A percentile compares a stretch with the other conserved stretches of the same genome.
phyloP scores from a whole-genome alignment of 805 yeast genomes.

The Isabelozyma pseudorhagii region DNA sequence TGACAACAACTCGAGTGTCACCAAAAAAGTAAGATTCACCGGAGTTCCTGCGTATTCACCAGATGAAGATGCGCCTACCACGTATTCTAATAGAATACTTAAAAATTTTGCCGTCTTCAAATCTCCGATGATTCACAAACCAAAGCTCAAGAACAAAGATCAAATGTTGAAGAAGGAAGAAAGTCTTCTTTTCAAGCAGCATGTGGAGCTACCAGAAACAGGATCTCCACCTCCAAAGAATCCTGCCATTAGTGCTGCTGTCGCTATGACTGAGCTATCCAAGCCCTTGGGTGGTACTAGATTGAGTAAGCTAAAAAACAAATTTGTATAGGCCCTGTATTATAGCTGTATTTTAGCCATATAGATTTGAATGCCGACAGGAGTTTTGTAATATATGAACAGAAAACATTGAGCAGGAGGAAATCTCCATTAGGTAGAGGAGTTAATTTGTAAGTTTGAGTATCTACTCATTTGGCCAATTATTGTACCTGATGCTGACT shows the following conservation, averaged over 20 bases:
- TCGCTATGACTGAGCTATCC: not conserved
- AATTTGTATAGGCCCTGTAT: constrained; percentile 8
- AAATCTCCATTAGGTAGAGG: too few relatives aligned
- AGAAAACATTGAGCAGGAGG: not conserved
- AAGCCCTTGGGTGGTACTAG: constrained; percentile 6
- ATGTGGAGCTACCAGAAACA: not conserved
- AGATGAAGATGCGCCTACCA: constrained; percentile 55
- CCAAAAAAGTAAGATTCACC: constrained; percentile 47
- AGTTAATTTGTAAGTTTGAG: too few relatives aligned
- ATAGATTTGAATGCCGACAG: not conserved
- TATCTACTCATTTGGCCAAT: too few relatives aligned
- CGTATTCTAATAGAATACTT: constrained; percentile 30
- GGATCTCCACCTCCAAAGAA: not conserved
- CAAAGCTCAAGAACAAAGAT: constrained; percentile 30
- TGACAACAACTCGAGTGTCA: not conserved
- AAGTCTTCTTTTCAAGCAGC: constrained; percentile 26
- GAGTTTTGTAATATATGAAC: not conserved
- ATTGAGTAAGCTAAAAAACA: constrained; percentile 17
- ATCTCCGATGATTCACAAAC: constrained; percentile 9
- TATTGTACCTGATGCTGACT: too few relatives aligned
- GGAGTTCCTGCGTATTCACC: constrained; percentile 52
- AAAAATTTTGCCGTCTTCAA: constrained; percentile 38
- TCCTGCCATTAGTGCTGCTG: not conserved
- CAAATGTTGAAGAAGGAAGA: constrained; percentile 38
- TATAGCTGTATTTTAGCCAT: not conserved